Evolutionary conservation across 2,329 filamentous ascomycete species (phyloP).

Genomic region (Hypoxylon sp.): DNA sequence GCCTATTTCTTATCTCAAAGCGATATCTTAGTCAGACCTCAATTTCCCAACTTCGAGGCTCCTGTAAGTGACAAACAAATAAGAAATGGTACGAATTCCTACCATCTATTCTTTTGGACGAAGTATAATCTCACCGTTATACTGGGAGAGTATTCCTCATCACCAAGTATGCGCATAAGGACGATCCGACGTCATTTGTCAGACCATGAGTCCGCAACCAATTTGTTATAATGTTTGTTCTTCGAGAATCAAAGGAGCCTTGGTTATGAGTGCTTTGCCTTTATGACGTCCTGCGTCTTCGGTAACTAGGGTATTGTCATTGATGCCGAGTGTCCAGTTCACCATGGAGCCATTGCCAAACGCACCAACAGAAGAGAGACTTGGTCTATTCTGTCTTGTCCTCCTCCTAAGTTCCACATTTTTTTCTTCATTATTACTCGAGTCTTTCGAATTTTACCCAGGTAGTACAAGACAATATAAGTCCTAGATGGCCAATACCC

Average conservation of each 20-base stretch:
- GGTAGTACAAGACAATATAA: neutral
- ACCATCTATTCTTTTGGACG: neutral
- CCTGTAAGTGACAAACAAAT: neutral
- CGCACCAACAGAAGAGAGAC: neutral
- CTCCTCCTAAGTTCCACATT: neutral
- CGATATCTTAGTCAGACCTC: too few relatives aligned
- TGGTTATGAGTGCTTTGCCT: neutral
- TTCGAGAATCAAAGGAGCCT: constrained; percentile 7
- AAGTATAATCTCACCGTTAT: constrained; percentile 5
- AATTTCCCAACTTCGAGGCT: too few relatives aligned
- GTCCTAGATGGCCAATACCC: neutral
- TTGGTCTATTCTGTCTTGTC: neutral
- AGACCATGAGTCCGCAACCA: constrained; percentile 15
- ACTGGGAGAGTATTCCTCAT: constrained; percentile 15
- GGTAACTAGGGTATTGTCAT: neutral
- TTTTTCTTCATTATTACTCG: neutral
- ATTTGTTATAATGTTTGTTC: constrained; percentile 23
- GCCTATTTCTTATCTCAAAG: constrained; percentile 8
- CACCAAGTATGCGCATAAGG: constrained; percentile 30
- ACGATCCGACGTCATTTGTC: constrained; percentile 32
- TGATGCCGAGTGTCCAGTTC: neutral
- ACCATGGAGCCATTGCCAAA: neutral
- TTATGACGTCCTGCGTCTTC: neutral
- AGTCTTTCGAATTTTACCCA: neutral
- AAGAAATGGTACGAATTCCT: neutral